A percentile compares a stretch with the other conserved stretches of the same genome.
These are phyloP conservation scores for Chimonanthus praecox DNA, from an alignment of 164 flowering plant genomes.

Conservation along the genomic window DNA sequence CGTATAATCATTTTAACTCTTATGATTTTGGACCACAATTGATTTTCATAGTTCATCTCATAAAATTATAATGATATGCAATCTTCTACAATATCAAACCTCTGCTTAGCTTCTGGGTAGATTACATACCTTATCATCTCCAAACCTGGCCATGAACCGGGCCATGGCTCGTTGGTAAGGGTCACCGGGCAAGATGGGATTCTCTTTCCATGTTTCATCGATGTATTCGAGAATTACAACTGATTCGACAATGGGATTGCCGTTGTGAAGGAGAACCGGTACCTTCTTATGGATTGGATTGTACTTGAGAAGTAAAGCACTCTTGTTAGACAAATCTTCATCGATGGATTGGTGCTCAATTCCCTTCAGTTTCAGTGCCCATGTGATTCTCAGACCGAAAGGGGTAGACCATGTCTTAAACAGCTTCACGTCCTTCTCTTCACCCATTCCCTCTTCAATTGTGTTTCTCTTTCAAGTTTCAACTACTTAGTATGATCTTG, in stretches of 20 bases:
- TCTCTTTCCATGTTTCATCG: not conserved
- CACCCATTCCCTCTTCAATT: not conserved
- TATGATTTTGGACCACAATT: too few relatives aligned
- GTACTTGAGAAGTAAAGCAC: conserved; percentile 15
- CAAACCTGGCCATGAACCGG: conserved; percentile 32
- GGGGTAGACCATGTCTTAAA: conserved; percentile 14
- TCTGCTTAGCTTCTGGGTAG: too few relatives aligned
- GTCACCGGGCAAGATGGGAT: conserved; percentile 27
- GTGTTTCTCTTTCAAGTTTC: too few relatives aligned
- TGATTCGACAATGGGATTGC: conserved; percentile 27
- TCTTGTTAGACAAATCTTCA: conserved; percentile 26
- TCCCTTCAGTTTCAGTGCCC: conserved; percentile 30
- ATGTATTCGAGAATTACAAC: conserved; percentile 31
- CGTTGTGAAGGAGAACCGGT: conserved; percentile 30
- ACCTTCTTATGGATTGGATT: conserved; percentile 36
- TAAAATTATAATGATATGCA: too few relatives aligned
- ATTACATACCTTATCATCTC: conserved; percentile 14
- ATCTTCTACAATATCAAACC: too few relatives aligned
- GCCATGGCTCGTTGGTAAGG: conserved; percentile 29
- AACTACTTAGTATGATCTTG: too few relatives aligned
- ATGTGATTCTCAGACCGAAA: conserved; percentile 11
- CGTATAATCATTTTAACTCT: too few relatives aligned
- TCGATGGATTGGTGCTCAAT: conserved; percentile 18
- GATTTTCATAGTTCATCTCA: too few relatives aligned
- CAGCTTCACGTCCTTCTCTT: conserved; percentile 15